Evolutionary conservation across 2,329 filamentous ascomycete genomes (phyloP).

Genomic region (Trichophyton schoenleinii): DNA sequence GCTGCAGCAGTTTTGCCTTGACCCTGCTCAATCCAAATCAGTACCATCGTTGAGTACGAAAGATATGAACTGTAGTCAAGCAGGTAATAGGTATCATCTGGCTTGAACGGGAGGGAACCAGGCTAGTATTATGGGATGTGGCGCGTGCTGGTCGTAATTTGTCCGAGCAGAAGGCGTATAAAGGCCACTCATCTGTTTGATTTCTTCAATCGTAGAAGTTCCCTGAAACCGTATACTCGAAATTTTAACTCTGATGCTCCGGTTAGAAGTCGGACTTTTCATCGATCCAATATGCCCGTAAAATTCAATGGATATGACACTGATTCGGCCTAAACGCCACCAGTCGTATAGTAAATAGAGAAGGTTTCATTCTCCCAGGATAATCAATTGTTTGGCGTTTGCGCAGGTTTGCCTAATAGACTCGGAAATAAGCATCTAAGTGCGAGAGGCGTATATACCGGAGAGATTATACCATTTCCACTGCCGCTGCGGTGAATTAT

Average conservation of each 20-base stretch:
- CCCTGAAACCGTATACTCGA: not conserved
- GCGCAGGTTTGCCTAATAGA: not conserved
- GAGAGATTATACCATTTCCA: not conserved
- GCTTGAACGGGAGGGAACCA: not conserved
- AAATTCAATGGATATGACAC: not conserved
- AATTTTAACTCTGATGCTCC: too few species aligned
- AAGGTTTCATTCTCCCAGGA: not conserved
- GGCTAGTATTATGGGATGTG: not conserved
- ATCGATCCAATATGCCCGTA: not conserved
- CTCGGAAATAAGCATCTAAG: not conserved
- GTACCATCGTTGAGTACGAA: too few species aligned
- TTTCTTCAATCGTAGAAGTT: not conserved
- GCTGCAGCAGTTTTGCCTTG: too few species aligned
- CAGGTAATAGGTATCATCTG: too few species aligned
- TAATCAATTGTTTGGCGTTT: not conserved
- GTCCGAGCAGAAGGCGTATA: not conserved
- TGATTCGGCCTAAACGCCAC: not conserved
- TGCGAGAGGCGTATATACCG: not conserved
- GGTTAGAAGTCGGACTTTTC: too few species aligned
- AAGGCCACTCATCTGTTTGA: not conserved
- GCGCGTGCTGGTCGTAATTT: not conserved
- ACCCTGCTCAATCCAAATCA: too few species aligned
- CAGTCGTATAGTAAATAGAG: not conserved
- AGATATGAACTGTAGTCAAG: too few species aligned
- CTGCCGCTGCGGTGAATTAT: constrained; percentile 2